Evolutionary conservation across 1,284 basidiomycete genomes (phyloP).

Genomic region (Cerrena zonata): DNA sequence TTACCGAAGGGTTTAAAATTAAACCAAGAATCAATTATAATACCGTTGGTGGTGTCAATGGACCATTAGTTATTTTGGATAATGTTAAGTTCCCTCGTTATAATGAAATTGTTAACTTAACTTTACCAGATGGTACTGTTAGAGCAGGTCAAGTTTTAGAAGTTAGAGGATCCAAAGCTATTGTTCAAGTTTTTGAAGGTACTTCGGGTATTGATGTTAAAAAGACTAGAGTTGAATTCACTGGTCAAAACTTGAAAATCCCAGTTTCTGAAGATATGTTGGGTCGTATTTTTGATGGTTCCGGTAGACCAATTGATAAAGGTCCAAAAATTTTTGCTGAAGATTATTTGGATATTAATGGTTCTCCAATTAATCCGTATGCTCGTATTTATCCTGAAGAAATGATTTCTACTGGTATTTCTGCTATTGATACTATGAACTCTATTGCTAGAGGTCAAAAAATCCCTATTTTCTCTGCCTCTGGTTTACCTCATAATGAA

Average conservation of each 20-base stretch:
- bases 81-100: conserved; percentile 99
- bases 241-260: conserved; percentile 96
- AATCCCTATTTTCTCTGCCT: conserved; percentile 99
- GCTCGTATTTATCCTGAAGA: conserved; percentile 99
- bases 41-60: too few species aligned
- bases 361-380: conserved; percentile 99
- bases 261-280: conserved; percentile 99
- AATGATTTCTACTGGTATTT: conserved; percentile 99
- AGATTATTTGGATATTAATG: conserved; percentile 99
- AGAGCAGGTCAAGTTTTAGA: conserved; percentile 97
- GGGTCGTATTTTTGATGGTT: conserved; percentile 98
- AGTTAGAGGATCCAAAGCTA: conserved; percentile 97
- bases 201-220: conserved; percentile 97
- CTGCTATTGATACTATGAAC: conserved; percentile 98
- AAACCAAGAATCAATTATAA: too few species aligned
- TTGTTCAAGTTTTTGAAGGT: conserved; percentile 99
- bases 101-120: conserved; percentile 97
- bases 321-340: conserved; percentile 99
- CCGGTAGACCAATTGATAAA: conserved; percentile 95
- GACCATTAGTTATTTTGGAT: conserved; percentile 92
- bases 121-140: conserved; percentile 92
- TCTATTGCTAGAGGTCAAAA: conserved; percentile 99
- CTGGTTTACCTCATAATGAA: conserved; percentile 98
- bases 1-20: too few species aligned
- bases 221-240: conserved; percentile 96